phyloP scores from a whole-genome alignment of 495 filamentous ascomycete genomes.

The Aspergillus campestris region DNA sequence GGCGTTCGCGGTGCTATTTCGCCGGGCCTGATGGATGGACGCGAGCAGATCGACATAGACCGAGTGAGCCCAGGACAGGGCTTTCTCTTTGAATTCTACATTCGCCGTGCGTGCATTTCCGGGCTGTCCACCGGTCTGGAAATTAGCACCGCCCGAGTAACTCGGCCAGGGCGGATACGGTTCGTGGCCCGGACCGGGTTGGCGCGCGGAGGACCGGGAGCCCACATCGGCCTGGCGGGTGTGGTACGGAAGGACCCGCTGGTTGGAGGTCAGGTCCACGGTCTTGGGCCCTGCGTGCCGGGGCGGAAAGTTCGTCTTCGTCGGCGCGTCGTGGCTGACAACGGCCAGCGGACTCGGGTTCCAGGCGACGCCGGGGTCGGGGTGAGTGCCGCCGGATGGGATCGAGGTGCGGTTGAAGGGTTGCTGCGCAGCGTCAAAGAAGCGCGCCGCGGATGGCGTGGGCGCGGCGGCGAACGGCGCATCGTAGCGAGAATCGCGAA shows the following conservation, averaged over 20 bases:
- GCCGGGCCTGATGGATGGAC: slow-evolving; percentile 56
- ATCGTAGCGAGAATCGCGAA: slow-evolving; percentile 50
- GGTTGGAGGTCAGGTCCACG: slow-evolving; percentile 11
- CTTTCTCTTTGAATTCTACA: slow-evolving; percentile 68
- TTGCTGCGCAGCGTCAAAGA: slow-evolving; percentile 24
- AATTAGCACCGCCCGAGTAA: slow-evolving; percentile 9
- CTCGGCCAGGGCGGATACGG: slow-evolving; percentile 19
- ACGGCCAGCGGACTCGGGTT: slow-evolving; percentile 20
- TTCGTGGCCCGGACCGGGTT: slow-evolving; percentile 8
- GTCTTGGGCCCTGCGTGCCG: slow-evolving; percentile 33
- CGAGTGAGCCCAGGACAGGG: slow-evolving; percentile 74
- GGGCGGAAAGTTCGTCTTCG: slow-evolving; percentile 34
- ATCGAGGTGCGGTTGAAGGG: slow-evolving; percentile 20
- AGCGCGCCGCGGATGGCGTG: slow-evolving; percentile 11
- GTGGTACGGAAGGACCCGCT: slow-evolving; percentile 28
- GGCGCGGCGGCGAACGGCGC: slow-evolving; percentile 13
- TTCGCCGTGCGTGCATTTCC: slow-evolving; percentile 28
- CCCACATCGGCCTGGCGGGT: slow-evolving; percentile 12
- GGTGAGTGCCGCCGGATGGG: slow-evolving; percentile 13
- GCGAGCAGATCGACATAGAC: slow-evolving; percentile 81
- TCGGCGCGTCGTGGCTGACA: slow-evolving; percentile 16
- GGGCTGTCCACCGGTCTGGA: slow-evolving; percentile 16
- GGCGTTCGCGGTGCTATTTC: slow-evolving; percentile 31
- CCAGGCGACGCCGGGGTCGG: slow-evolving; percentile 25
- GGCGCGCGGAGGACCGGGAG: slow-evolving; percentile 13